A percentile compares a stretch with the other conserved stretches of the same genome.
These are phyloP conservation scores for Candida fluviatilis DNA, from an alignment of 805 yeast genomes.

Conservation along the genomic window DNA sequence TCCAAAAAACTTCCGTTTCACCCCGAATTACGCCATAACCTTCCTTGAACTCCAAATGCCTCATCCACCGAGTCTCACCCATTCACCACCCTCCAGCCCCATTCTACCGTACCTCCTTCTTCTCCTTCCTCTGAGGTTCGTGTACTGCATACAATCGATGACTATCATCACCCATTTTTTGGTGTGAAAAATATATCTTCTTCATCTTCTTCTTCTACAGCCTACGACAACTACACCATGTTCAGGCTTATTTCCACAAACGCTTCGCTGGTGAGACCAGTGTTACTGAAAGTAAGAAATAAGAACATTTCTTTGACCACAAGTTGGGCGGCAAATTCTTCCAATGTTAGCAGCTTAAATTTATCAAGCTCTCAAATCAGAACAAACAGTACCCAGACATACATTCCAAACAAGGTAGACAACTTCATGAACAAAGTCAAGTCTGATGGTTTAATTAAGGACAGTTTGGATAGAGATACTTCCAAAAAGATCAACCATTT, in stretches of 20 bases:
- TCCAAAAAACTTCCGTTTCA: too few species aligned
- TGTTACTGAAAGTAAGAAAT: conserved; percentile 32
- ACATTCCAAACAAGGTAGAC: conserved; percentile 13
- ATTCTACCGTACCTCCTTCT: too few species aligned
- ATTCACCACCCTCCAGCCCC: too few species aligned
- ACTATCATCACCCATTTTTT: too few species aligned
- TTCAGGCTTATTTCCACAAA: conserved; percentile 36
- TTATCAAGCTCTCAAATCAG: conserved; percentile 7
- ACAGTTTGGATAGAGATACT: conserved; percentile 16
- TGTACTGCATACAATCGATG: too few species aligned
- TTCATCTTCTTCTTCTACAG: neutral
- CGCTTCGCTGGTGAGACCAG: conserved; percentile 35
- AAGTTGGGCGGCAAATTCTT: conserved; percentile 6
- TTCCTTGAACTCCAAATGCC: too few species aligned
- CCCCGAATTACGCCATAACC: too few species aligned
- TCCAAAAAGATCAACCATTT: conserved; percentile 21
- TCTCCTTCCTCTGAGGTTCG: too few species aligned
- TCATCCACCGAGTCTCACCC: too few species aligned
- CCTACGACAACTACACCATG: conserved; percentile 16
- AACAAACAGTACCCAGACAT: conserved; percentile 8
- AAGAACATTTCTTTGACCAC: conserved; percentile 13
- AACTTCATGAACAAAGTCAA: conserved; percentile 16
- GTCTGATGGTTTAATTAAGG: conserved; percentile 20
- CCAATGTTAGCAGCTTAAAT: conserved; percentile 6
- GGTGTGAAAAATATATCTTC: too few species aligned